Evolutionary conservation across 768 basidiomycete species (phyloP), one percentile per base, ranked within the genome.

Genomic region (Leucogyrophana mollusca): DNA sequence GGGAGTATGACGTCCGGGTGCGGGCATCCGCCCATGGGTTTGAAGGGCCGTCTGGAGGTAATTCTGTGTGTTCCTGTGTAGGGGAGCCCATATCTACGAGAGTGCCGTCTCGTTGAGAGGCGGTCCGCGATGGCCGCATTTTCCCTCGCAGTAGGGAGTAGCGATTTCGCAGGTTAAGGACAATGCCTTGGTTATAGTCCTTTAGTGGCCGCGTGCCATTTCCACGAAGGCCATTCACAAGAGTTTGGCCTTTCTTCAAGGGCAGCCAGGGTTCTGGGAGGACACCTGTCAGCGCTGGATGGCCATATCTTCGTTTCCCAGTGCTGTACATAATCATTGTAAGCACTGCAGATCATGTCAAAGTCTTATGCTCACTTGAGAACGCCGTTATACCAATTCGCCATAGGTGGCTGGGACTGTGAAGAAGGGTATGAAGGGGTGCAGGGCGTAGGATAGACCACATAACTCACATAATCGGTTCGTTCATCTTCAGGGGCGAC

Each of bases 221-320:
- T 16, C 58, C 58, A 36, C 57, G 53, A 44, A 55, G 36, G 37
- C 71, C 62, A 53, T 91, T 92, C 17, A 84, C 81, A 2, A 88
- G 74, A 0, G 78, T 78, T 58, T 92, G 87, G 0, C 83, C 87
- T 58, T 85, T 90, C 70, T 90, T 91, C 42, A 93, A 69, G 2
- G 94, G 94, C 3, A 97, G 77, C 95, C 95, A 98, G 0, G 95
- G 94, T 47, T 87, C 83, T 2, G 95, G 95, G 0, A 98, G 78
- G 4, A 89, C 79, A 2, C 95, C 95, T n/a, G 87, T 91, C 17
- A 98, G 76, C 1, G 93, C 95, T 3, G 95, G 95, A 61, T 97
- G 95, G 0, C 90, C 94, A 56, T 97, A 98, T 34, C 94, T 83
- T 40, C 90, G 74, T 64, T 94, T 92, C 9, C 93, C 93, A n/a